Evolutionary conservation across 352 stramenopile genomes (phyloP).

Genomic region (Globisporangium barbulae): DNA sequence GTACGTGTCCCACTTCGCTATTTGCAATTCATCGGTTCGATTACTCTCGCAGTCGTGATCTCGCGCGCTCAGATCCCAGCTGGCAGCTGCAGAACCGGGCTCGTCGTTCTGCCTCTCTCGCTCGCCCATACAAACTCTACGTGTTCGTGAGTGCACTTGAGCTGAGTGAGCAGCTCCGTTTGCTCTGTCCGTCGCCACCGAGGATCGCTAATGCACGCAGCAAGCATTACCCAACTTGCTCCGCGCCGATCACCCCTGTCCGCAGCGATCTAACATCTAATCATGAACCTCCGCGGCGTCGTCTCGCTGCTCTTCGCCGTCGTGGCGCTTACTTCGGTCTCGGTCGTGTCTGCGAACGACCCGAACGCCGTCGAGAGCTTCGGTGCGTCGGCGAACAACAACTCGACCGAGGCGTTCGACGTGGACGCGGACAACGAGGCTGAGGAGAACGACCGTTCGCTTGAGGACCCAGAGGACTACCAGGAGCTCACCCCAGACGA

Average conservation of each 20-base stretch:
- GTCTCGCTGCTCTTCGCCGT: conserved; percentile 13
- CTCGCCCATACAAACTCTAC: background rate
- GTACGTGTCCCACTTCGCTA: background rate
- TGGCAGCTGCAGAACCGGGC: conserved; percentile 3
- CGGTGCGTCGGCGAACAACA: background rate
- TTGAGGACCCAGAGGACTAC: background rate
- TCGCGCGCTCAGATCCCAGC: background rate
- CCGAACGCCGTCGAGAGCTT: conserved; percentile 6
- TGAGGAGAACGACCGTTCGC: background rate
- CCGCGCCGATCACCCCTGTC: background rate
- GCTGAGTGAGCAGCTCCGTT: background rate
- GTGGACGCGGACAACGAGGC: background rate
- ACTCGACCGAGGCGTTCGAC: conserved; percentile 9
- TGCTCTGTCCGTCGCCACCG: background rate
- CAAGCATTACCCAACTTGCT: conserved; percentile 7
- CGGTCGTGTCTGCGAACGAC: conserved; percentile 11
- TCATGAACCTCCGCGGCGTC: conserved; percentile 16
- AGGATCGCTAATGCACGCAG: background rate
- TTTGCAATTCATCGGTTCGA: background rate
- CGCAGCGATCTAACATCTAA: background rate
- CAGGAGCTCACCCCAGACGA: background rate
- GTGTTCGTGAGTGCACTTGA: background rate
- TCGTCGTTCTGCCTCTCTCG: background rate
- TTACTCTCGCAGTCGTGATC: background rate
- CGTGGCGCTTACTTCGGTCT: conserved; percentile 12